These are phyloP conservation scores for Rhodotorula mucilaginosa DNA, from an alignment of 1,284 basidiomycete genomes.

Conservation along the genomic window DNA sequence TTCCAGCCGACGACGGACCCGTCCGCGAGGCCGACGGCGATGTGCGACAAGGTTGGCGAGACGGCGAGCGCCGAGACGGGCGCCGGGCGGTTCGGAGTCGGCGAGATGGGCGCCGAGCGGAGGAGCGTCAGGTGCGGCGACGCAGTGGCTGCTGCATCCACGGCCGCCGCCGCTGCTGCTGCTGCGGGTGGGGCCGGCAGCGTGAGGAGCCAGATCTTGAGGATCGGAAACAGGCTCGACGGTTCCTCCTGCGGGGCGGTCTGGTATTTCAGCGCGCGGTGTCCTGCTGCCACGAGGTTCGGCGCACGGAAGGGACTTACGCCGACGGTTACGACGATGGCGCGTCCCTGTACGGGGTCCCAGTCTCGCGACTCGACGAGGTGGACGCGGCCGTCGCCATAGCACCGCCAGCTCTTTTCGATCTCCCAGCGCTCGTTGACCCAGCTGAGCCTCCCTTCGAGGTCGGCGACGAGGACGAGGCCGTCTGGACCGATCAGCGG, in stretches of 20 bases:
- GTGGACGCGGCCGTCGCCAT: conserved; percentile 35
- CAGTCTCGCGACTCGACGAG: conserved; percentile 17
- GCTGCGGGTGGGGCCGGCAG: conserved; percentile 62
- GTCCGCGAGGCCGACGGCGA: conserved; percentile 87
- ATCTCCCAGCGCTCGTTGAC: conserved; percentile 73
- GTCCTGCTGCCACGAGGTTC: no score
- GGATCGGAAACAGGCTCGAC: conserved; percentile 48
- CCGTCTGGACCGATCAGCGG: conserved; percentile 44
- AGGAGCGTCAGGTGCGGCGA: conserved; percentile 54
- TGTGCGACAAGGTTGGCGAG: conserved; percentile 74
- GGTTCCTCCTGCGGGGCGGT: conserved; percentile 50
- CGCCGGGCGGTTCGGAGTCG: conserved; percentile 56
- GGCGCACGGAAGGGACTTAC: conserved; percentile 52
- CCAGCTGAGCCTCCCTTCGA: conserved; percentile 73
- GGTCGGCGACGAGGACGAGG: conserved; percentile 71
- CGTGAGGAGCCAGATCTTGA: conserved; percentile 86
- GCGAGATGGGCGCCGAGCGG: conserved; percentile 53
- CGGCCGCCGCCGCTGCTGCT: no score
- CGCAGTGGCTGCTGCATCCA: background rate
- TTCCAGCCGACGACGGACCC: conserved; percentile 91
- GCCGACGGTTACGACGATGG: conserved; percentile 77
- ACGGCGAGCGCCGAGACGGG: conserved; percentile 81
- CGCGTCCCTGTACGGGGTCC: conserved; percentile 64
- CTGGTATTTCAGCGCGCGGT: no score
- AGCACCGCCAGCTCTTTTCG: conserved; percentile 45